Conservation (phyloP, 2,329 filamentous ascomycete genomes). For the Ophiostoma quercus region DNA sequence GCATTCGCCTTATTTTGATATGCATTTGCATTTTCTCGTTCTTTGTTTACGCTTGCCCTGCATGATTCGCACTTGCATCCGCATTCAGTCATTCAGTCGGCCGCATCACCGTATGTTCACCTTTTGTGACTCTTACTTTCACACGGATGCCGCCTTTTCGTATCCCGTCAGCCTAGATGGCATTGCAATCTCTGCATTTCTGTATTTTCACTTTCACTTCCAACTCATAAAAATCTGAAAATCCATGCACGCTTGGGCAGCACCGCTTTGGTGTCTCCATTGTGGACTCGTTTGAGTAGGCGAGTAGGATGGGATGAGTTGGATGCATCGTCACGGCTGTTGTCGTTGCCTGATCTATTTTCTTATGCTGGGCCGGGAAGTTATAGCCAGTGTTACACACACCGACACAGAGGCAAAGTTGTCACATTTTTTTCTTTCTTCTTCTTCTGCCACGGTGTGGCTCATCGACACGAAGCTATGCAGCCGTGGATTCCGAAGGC, state of each 20-base stretch:
- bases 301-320: neutral
- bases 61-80: too few species aligned
- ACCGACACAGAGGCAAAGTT: neutral
- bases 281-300: neutral
- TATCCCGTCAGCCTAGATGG: neutral
- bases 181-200: neutral
- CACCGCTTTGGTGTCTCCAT: neutral
- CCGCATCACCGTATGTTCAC: neutral
- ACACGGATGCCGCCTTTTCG: neutral
- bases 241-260: neutral
- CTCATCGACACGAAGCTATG: conserved; percentile 16
- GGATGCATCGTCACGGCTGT: neutral
- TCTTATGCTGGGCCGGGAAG: neutral
- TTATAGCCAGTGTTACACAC: conserved; percentile 3
- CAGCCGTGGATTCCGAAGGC: conserved; percentile 18
- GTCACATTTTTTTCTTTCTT: neutral
- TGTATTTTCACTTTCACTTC: too few species aligned
- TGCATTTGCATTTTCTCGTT: too few species aligned
- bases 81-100: neutral
- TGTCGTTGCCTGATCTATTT: neutral
- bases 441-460: conserved; percentile 11
- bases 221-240: too few species aligned
- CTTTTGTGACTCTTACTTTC: neutral
- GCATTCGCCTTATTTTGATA: too few species aligned
- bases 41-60: too few species aligned